These are phyloP conservation scores for Cyberlindnera americana DNA, from an alignment of 805 yeast genomes.

Conservation along the genomic window DNA sequence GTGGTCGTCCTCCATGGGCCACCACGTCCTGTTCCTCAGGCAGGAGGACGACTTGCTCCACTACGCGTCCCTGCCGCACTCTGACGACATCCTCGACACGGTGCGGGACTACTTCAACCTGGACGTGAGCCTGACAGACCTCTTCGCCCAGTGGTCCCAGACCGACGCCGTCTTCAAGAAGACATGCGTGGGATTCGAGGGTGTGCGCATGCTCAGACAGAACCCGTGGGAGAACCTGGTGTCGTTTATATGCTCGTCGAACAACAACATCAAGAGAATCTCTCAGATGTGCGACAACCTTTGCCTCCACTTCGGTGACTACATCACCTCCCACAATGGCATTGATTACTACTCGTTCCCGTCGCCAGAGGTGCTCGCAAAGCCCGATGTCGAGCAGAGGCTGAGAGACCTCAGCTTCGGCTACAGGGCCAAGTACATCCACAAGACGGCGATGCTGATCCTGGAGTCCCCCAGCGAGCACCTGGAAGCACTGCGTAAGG, in stretches of 20 bases:
- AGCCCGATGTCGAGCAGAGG: conserved; percentile 38
- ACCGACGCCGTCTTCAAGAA: conserved; percentile 49
- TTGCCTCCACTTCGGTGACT: conserved; percentile 66
- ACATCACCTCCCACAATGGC: conserved; percentile 51
- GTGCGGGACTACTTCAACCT: conserved; percentile 71
- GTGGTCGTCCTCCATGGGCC: conserved; percentile 64
- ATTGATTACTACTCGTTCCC: conserved; percentile 73
- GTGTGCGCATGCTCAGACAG: conserved; percentile 82
- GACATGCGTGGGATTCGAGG: conserved; percentile 43
- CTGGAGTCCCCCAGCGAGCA: conserved; percentile 33
- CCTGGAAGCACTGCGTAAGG: conserved; percentile 39
- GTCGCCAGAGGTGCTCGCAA: conserved; percentile 46
- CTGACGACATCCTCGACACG: conserved; percentile 38
- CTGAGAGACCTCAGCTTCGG: conserved; percentile 65
- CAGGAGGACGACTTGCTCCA: conserved; percentile 54
- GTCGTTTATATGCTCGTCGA: conserved; percentile 92
- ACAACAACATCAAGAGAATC: conserved; percentile 90
- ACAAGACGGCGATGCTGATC: conserved; percentile 60
- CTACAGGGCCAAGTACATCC: conserved; percentile 85
- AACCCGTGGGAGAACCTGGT: conserved; percentile 96
- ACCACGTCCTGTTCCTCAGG: conserved; percentile 58
- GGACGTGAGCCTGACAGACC: conserved; percentile 45
- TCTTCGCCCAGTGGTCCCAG: conserved; percentile 60
- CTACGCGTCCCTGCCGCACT: conserved; percentile 43
- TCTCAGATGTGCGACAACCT: conserved; percentile 87